phyloP scores from a whole-genome alignment of 139 green algal species.

The Chlamydomonas applanata region DNA sequence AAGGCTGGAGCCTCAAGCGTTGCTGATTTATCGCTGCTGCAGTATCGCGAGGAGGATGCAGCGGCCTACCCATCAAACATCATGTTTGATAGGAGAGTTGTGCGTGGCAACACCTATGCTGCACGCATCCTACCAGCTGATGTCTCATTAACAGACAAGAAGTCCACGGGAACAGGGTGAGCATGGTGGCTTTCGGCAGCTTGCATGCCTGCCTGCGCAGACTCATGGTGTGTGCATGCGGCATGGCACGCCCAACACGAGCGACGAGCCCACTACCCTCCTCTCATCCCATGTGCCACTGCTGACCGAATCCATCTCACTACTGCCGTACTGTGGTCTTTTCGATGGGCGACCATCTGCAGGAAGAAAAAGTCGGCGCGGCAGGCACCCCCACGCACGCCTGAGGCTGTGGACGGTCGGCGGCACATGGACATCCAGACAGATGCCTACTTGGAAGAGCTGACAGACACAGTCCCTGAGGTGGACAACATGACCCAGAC shows the following conservation, averaged over 20 bases:
- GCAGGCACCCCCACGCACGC: conserved; percentile 45
- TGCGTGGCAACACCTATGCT: conserved; percentile 85
- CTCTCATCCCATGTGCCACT: too few species aligned
- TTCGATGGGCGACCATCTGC: too few species aligned
- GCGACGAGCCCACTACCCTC: too few species aligned
- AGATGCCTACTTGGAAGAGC: conserved; percentile 82
- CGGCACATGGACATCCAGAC: conserved; percentile 85
- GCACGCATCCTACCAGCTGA: conserved; percentile 67
- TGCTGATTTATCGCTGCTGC: background rate
- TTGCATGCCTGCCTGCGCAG: conserved; percentile 6
- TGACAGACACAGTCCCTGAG: conserved; percentile 76
- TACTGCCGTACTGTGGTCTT: too few species aligned
- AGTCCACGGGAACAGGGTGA: background rate
- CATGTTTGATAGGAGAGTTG: conserved; percentile 85
- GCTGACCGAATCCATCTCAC: too few species aligned
- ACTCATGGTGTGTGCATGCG: background rate
- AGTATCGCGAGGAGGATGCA: conserved; percentile 56
- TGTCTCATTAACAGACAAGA: conserved; percentile 18
- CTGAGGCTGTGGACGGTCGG: conserved; percentile 73
- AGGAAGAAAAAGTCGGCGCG: conserved; percentile 37
- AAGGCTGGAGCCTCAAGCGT: background rate
- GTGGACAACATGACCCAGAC: conserved; percentile 76
- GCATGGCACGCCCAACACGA: background rate
- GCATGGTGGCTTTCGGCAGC: too few species aligned
- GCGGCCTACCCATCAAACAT: conserved; percentile 58